A percentile compares a stretch with the other conserved stretches of the same genome.
phyloP scores from a whole-genome alignment of 2,329 filamentous ascomycete genomes.

The Colletotrichum falcatum region DNA sequence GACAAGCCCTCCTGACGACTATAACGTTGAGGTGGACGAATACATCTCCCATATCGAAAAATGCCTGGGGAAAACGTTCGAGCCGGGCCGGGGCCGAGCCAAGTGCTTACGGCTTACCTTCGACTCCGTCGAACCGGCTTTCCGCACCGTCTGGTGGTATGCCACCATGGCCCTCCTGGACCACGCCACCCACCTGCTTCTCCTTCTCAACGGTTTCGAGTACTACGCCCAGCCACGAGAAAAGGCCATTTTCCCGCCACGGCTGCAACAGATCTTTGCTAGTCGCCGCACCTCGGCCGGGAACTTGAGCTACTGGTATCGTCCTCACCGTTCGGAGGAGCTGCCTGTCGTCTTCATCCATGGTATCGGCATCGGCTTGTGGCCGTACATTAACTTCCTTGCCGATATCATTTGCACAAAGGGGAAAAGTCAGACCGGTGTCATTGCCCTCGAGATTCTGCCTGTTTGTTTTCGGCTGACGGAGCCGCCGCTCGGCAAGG shows the following conservation, averaged over 20 bases:
- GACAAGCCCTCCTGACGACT: slow-evolving; percentile 39
- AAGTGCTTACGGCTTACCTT: slow-evolving; percentile 71
- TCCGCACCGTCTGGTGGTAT: slow-evolving; percentile 74
- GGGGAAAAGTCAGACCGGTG: slow-evolving; percentile 63
- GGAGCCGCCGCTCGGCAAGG: slow-evolving; percentile 60
- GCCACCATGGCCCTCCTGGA: slow-evolving; percentile 67
- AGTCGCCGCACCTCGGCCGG: slow-evolving; percentile 60
- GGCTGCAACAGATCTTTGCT: slow-evolving; percentile 43
- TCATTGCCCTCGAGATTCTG: slow-evolving; percentile 75
- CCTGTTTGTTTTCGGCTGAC: slow-evolving; percentile 74
- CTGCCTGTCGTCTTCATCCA: slow-evolving; percentile 76
- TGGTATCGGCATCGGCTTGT: slow-evolving; percentile 77
- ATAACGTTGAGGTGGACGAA: slow-evolving; percentile 65
- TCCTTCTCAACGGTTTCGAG: slow-evolving; percentile 62
- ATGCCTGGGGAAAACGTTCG: slow-evolving; percentile 61
- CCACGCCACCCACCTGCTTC: slow-evolving; percentile 58
- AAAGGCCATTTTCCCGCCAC: slow-evolving; percentile 19
- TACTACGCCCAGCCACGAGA: slow-evolving; percentile 59
- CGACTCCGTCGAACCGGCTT: slow-evolving; percentile 69
- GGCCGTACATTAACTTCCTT: slow-evolving; percentile 71
- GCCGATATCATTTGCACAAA: slow-evolving; percentile 56
- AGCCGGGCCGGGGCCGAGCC: slow-evolving; percentile 67
- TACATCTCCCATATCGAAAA: slow-evolving; percentile 64
- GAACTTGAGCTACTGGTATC: slow-evolving; percentile 73
- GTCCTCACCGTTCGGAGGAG: slow-evolving; percentile 68